Evolutionary conservation across 2,329 filamentous ascomycete species (phyloP), one percentile per base, ranked within the genome.

Genomic region (Aspergillus persii): DNA sequence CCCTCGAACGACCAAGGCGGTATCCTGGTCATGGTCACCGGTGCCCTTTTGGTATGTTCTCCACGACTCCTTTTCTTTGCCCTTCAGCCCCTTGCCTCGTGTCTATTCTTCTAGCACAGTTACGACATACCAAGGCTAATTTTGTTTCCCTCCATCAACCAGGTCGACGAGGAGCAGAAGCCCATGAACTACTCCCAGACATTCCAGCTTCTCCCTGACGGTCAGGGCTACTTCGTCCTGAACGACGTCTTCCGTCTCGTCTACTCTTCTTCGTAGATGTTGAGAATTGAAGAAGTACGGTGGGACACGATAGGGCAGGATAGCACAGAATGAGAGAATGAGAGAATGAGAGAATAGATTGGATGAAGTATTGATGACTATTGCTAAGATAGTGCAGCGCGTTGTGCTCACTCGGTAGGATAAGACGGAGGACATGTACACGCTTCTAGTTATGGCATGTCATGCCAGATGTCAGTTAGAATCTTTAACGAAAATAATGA

Each of bases 191-290:
- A 93, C 80, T 88, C 88, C 58, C 93, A 98, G 81, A 80, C 85
- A 58, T 98, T 98, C 85, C 90, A 96, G 78, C 88, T 98, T 63
- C 78, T 86, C 66, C 88, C 86, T 61, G 89, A 92, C 57, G 78
- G 78, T 30, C 66, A 71, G 53, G 89, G 87, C 79, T 96, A 89
- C 82, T 97, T 86, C 76, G 90, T 98, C 74, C 89, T 88, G 81
- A 97, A 98, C 83, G 94, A 98, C 77, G 80, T 98, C 76, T 98
- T 98, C 87, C 91, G 91, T 80, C 86, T 98, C 63, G 85, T 96
- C 68, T 94, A 90, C 78, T 50, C 50, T 48, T 51, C 44, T 8
- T 27, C 44, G 26, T 30, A 18, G n/a, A 36, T n/a, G 12, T 6
- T 8, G 41, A 29, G 39, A 27, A 36, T 12, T 7, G 30, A 53